Percentiles rank a stretch among this genome's conserved stretches.
Evolutionary conservation across 1,284 basidiomycete genomes (phyloP).

Genomic region (Papiliotrema fonsecae): DNA sequence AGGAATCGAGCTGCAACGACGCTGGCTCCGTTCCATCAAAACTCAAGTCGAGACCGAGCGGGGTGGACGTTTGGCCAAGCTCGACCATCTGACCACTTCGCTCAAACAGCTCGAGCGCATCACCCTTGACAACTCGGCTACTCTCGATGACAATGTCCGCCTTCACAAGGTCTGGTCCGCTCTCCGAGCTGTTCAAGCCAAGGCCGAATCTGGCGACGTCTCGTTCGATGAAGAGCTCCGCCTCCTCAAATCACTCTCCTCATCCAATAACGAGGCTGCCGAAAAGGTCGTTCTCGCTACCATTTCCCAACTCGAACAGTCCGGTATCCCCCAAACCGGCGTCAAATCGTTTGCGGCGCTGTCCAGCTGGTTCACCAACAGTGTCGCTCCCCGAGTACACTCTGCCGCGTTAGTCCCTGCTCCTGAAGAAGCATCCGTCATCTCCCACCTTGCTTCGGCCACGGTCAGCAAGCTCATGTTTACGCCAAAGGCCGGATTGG

Average conservation of each 20-base stretch:
- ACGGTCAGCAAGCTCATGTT: slow-evolving; percentile 74
- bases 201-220: slow-evolving; percentile 55
- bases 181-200: slow-evolving; percentile 51
- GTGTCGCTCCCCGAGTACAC: slow-evolving; percentile 78
- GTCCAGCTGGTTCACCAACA: slow-evolving; percentile 79
- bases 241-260: slow-evolving; percentile 62
- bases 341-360: slow-evolving; percentile 87
- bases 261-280: slow-evolving; percentile 54
- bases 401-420: slow-evolving; percentile 82
- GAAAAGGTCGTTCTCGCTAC: slow-evolving; percentile 59
- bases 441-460: slow-evolving; percentile 79
- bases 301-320: slow-evolving; percentile 66
- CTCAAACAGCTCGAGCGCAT: slow-evolving; percentile 87
- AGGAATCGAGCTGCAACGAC: slow-evolving; percentile 92
- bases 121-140: slow-evolving; percentile 81
- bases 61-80: slow-evolving; percentile 87
- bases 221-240: slow-evolving; percentile 85
- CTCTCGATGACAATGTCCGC: slow-evolving; percentile 83
- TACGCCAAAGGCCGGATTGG: slow-evolving; percentile 62
- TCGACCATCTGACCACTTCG: slow-evolving; percentile 85
- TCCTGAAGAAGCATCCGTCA: slow-evolving; percentile 67
- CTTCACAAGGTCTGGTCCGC: slow-evolving; percentile 58
- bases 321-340: slow-evolving; percentile 74
- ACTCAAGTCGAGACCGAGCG: slow-evolving; percentile 94
- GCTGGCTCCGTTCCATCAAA: slow-evolving; percentile 96